Percentiles rank a stretch among this genome's conserved stretches.
phyloP scores from a whole-genome alignment of 2,329 filamentous ascomycete genomes.

The Hypoxylon sp. region DNA sequence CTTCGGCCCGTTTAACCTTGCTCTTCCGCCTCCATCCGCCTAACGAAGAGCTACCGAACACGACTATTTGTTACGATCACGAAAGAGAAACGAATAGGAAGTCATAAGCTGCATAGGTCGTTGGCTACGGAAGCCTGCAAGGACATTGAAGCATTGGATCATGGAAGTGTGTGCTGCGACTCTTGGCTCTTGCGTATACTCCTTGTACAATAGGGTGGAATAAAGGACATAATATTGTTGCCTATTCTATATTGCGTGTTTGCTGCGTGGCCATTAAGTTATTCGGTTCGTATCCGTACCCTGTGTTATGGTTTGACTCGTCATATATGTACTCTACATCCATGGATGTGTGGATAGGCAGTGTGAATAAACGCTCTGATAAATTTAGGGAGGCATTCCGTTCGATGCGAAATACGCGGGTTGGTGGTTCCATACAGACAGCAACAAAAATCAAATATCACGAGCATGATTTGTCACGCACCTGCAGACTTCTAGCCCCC shows the following conservation, averaged over 20 bases:
- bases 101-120: conserved; percentile 12
- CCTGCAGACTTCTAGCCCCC: conserved; percentile 9
- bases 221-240: conserved; percentile 26
- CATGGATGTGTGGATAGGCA: neutral
- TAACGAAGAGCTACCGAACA: conserved; percentile 21
- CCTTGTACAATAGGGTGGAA: conserved; percentile 12
- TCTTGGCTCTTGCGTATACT: conserved; percentile 36
- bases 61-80: conserved; percentile 10
- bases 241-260: conserved; percentile 39
- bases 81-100: conserved; percentile 5
- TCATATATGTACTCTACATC: conserved; percentile 4
- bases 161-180: conserved; percentile 12
- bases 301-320: neutral
- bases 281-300: conserved; percentile 12
- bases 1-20: conserved; percentile 9
- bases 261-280: conserved; percentile 24
- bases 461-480: conserved; percentile 38
- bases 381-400: conserved; percentile 16
- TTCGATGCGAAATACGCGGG: conserved; percentile 19
- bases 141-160: conserved; percentile 25
- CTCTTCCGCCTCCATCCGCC: conserved; percentile 1
- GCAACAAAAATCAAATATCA: conserved; percentile 26
- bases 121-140: conserved; percentile 24
- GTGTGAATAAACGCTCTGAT: conserved; percentile 1
- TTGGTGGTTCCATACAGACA: conserved; percentile 19